Evolutionary conservation across 2,329 filamentous ascomycete species (phyloP), one percentile per base, ranked within the genome.

Genomic region (Beauveria sp.): DNA sequence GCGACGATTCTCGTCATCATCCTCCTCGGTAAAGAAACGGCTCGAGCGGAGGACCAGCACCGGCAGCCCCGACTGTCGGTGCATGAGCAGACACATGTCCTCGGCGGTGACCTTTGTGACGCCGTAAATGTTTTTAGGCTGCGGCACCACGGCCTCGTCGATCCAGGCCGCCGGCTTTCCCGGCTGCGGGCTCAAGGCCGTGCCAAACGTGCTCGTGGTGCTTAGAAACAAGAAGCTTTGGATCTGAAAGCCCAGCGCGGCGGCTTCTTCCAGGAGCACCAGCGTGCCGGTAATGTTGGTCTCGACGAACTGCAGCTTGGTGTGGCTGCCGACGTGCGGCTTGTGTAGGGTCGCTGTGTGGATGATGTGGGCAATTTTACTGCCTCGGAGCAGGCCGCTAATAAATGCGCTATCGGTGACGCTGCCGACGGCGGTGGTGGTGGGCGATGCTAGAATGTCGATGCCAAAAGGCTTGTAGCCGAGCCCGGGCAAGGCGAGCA

Each of bases 71-170:
- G 70, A 72, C 58, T 79, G 71, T 9, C 66, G 66, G 52, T 78
- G 74, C 1, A 78, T 62, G 6, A 81, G 71, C 14, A 68, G 70
- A 65, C 78, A 81, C 34, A 81, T 61, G 58, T 80, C 78, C 63
- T 81, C 79, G 3, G 79, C 79, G 1, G 77, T 77, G n/a, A 73
- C 70, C 55, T 81, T 81, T 22, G 79, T 81, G 4, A 73, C 72
- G 59, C 79, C 79, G 64, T 80, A 79, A 49, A 79, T 78, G 66
- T 80, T 80, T 62, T 80, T 80, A 1, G 78, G 76, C 20, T 71
- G 64, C 0, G 77, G 74, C 0, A 69, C 67, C 8, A 78, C 73
- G 0, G 63, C 49, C 65, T 80, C 78, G 65, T 75, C 69, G 63
- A 79, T 79, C 77, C 77, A 78, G 1, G 70, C 75, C 0, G 77